Percentiles rank a stretch among this genome's conserved stretches.
Evolutionary conservation across 192 early-diverging fungal species (phyloP).

Genomic region (Linnemannia zychae): DNA sequence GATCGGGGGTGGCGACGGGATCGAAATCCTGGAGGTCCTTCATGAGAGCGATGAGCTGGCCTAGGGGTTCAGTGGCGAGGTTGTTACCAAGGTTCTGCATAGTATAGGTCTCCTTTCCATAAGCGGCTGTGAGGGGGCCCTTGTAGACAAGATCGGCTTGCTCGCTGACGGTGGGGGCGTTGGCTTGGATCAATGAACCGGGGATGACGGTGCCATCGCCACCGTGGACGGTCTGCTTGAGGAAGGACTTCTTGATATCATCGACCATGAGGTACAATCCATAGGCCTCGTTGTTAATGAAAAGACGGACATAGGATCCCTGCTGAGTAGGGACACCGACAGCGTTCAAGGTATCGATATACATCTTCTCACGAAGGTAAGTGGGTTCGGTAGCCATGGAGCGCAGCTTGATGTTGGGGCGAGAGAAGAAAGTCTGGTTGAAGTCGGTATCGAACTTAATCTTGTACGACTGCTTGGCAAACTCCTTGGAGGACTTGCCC

Average conservation of each 20-base stretch:
- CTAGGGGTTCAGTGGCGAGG: slow-evolving; percentile 23
- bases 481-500: slow-evolving; percentile 65
- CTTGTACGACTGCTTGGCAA: slow-evolving; percentile 64
- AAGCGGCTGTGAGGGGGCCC: slow-evolving; percentile 29
- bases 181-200: slow-evolving; percentile 42
- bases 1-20: slow-evolving; percentile 23
- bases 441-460: slow-evolving; percentile 56
- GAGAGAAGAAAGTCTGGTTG: slow-evolving; percentile 57
- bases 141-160: slow-evolving; percentile 54
- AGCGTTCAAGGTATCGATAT: slow-evolving; percentile 58
- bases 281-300: slow-evolving; percentile 58
- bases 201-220: slow-evolving; percentile 22
- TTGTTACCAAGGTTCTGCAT: slow-evolving; percentile 41
- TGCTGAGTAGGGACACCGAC: slow-evolving; percentile 60
- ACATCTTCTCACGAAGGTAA: slow-evolving; percentile 58
- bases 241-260: slow-evolving; percentile 58
- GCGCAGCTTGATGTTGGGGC: slow-evolving; percentile 61
- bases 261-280: slow-evolving; percentile 65
- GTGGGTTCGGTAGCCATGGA: slow-evolving; percentile 61
- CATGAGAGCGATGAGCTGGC: slow-evolving; percentile 52
- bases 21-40: slow-evolving; percentile 42
- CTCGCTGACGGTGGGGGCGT: slow-evolving; percentile 27
- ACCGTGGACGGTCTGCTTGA: slow-evolving; percentile 49
- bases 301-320: slow-evolving; percentile 59
- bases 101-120: slow-evolving; percentile 49